These are phyloP conservation scores for Erythrobasidium yunnanense DNA, from an alignment of 768 basidiomycete species.

Conservation along the genomic window DNA sequence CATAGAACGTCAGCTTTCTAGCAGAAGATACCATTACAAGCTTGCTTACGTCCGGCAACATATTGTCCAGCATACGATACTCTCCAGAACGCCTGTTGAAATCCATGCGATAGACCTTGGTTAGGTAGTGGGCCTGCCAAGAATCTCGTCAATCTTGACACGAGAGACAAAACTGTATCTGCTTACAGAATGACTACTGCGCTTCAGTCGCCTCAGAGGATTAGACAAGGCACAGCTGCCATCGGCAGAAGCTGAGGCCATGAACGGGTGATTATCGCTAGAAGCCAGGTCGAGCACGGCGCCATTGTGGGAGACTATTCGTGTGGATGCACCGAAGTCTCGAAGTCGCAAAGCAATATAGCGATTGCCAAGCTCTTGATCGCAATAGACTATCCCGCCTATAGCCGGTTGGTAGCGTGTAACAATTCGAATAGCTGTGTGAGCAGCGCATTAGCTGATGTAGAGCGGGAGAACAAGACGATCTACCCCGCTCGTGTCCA, in stretches of 20 bases:
- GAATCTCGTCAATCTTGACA: not conserved
- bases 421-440: slow-evolving; percentile 53
- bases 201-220: slow-evolving; percentile 24
- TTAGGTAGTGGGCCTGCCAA: slow-evolving; percentile 57
- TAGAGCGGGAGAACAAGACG: not conserved
- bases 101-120: slow-evolving; percentile 66
- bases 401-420: slow-evolving; percentile 58
- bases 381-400: slow-evolving; percentile 63
- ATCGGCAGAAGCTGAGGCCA: slow-evolving; percentile 72
- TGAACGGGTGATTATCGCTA: slow-evolving; percentile 78
- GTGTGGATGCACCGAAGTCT: slow-evolving; percentile 65
- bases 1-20: not conserved
- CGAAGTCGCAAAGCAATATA: slow-evolving; percentile 60
- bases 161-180: not conserved
- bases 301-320: slow-evolving; percentile 60
- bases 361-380: slow-evolving; percentile 72
- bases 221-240: slow-evolving; percentile 47
- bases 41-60: slow-evolving; percentile 55
- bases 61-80: slow-evolving; percentile 77
- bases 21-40: not conserved
- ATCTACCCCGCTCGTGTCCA: slow-evolving; percentile 33
- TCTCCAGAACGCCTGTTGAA: slow-evolving; percentile 64
- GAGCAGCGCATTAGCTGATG: not conserved
- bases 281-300: slow-evolving; percentile 67
- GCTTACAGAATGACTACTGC: slow-evolving; percentile 23